Evolutionary conservation across 2,329 filamentous ascomycete genomes (phyloP), one percentile per base, ranked within the genome.

Genomic region (Alternaria novae-zelandiae): DNA sequence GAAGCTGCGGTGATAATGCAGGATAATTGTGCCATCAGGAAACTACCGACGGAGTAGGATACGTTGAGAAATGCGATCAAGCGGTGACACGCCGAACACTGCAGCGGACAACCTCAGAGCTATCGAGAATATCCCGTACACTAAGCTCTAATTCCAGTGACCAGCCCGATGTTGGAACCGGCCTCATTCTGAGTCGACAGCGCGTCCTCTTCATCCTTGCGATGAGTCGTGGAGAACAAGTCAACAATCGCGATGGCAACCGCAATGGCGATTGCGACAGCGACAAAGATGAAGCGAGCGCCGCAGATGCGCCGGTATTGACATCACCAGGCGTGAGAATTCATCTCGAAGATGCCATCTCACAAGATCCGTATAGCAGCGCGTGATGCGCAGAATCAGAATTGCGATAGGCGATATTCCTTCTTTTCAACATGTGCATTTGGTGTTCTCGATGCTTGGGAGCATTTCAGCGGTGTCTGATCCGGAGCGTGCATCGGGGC

Each of bases 281-380:
- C 41, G 41, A 65, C 47, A 61, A 54, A 45, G 20, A 53, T 64
- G 47, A 32, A 43, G 51, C 60, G 51, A 59, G 66, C 54, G 60
- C 54, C 65, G 63, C 56, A 57, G 60, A 61, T 44, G 54, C 23
- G 41, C 47, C 60, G 62, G 59, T 43, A 17, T 54, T 62, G 58
- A 61, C 66, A 62, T 59, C 66, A 46, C 66, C 58, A 56, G 57
- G 45, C 20, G 44, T 53, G 47, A 36, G 57, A 11, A 49, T 28
- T 21, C 28, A 49, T 47, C 46, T 46, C 41, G 60, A 54, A 13
- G 68, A 61, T 36, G 58, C 61, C 9, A 67, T 69, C 47, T 64
- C 70, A 44, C 65, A 68, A 46, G 64, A 67, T 46, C 65, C 70
- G 26, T 61, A 60, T 15, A 65, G 66, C 43, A 65, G 63, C 43